Percentiles rank a stretch among this genome's conserved stretches.
phyloP scores from a whole-genome alignment of 2,329 filamentous ascomycete species.

The Fonsecaea nubica region DNA sequence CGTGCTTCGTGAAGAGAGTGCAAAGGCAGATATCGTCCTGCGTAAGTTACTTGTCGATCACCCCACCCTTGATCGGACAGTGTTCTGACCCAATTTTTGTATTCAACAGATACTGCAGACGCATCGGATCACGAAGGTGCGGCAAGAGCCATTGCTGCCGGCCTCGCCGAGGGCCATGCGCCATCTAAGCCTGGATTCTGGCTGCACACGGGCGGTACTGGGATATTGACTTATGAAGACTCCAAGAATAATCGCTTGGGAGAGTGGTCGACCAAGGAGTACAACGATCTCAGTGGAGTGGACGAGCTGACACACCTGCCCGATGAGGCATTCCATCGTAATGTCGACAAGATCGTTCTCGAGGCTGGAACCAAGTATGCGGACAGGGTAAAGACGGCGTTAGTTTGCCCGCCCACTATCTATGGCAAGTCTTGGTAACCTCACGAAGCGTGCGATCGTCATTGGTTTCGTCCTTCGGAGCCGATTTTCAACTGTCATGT shows the following conservation, averaged over 20 bases:
- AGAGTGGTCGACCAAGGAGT: slow-evolving; percentile 51
- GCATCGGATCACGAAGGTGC: slow-evolving; percentile 51
- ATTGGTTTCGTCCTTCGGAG: neutral
- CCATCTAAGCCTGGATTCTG: slow-evolving; percentile 47
- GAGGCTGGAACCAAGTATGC: slow-evolving; percentile 52
- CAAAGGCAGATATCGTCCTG: slow-evolving; percentile 55
- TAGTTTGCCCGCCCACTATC: slow-evolving; percentile 70
- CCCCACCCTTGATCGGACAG: neutral
- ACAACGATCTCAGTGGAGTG: slow-evolving; percentile 54
- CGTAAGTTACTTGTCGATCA: slow-evolving; percentile 48
- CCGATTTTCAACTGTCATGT: neutral
- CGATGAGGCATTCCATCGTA: slow-evolving; percentile 63
- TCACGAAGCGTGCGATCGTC: slow-evolving; percentile 1
- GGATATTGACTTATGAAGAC: slow-evolving; percentile 49
- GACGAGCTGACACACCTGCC: slow-evolving; percentile 51
- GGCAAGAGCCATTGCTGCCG: slow-evolving; percentile 50
- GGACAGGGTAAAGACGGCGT: slow-evolving; percentile 61
- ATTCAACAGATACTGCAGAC: slow-evolving; percentile 40
- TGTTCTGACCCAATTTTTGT: slow-evolving; percentile 1
- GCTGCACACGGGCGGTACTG: slow-evolving; percentile 55
- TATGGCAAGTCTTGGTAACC: slow-evolving; percentile 53
- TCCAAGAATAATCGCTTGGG: slow-evolving; percentile 51
- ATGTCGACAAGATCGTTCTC: slow-evolving; percentile 72
- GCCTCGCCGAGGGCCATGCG: slow-evolving; percentile 39
- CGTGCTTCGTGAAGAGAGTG: slow-evolving; percentile 51